Percentiles rank a stretch among this genome's conserved stretches.
phyloP scores from a whole-genome alignment of 495 filamentous ascomycete species.

The Trichoderma gamsii region DNA sequence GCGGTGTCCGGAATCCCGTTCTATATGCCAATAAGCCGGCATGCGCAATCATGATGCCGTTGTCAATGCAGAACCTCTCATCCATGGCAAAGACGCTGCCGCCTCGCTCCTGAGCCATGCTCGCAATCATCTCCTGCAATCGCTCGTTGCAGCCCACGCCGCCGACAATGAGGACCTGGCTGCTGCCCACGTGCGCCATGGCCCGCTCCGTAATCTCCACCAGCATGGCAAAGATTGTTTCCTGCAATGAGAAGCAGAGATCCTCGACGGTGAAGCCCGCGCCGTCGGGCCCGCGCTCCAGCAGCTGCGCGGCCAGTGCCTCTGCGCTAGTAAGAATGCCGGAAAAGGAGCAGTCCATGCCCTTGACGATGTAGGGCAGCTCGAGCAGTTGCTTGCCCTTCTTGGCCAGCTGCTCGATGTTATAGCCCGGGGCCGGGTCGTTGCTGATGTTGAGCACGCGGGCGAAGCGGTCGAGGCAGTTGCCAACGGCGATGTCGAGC shows the following conservation, averaged over 20 bases:
- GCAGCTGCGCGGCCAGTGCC: slow-evolving; percentile 60
- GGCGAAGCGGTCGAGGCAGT: slow-evolving; percentile 95
- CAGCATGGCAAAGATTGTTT: slow-evolving; percentile 92
- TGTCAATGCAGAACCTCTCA: slow-evolving; percentile 97
- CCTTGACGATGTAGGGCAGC: slow-evolving; percentile 92
- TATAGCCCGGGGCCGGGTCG: slow-evolving; percentile 94
- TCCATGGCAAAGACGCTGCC: slow-evolving; percentile 92
- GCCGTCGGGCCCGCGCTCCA: slow-evolving; percentile 36
- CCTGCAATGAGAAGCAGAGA: slow-evolving; percentile 89
- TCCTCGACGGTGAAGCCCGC: slow-evolving; percentile 68
- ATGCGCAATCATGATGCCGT: slow-evolving; percentile 99
- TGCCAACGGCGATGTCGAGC: slow-evolving; percentile 94
- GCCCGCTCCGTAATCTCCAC: slow-evolving; percentile 98
- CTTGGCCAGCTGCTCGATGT: slow-evolving; percentile 95
- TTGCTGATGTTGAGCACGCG: slow-evolving; percentile 85
- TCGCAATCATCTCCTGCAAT: slow-evolving; percentile 95
- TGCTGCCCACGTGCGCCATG: slow-evolving; percentile 93
- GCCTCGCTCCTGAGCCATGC: slow-evolving; percentile 86
- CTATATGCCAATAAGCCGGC: slow-evolving; percentile 80
- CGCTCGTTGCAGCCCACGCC: slow-evolving; percentile 98
- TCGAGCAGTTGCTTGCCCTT: slow-evolving; percentile 63
- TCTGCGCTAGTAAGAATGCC: slow-evolving; percentile 84
- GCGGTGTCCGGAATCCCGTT: slow-evolving; percentile 65
- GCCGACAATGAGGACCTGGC: slow-evolving; percentile 88
- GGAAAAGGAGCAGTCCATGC: slow-evolving; percentile 95